Evolutionary conservation across 768 basidiomycete species (phyloP), one percentile per base, ranked within the genome.

Genomic region (Coprinopsis cinerea): DNA sequence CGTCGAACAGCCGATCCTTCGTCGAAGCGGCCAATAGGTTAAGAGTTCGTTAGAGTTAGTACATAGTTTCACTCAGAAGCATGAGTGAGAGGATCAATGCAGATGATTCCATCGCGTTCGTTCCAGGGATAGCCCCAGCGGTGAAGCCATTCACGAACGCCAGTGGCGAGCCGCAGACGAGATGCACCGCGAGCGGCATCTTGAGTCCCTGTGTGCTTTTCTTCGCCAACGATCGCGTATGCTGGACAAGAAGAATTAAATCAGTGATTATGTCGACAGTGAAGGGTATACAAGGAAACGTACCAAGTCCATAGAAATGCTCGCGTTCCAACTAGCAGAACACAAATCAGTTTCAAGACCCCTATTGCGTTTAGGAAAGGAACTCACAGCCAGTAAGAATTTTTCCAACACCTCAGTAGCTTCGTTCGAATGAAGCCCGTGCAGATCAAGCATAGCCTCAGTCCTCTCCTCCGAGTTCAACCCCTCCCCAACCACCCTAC

Each of bases 101-200:
- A 93, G 48, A 96, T 79, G 44, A 92, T 81, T 2, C 94, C 94
- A 59, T 90, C 90, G 6, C 85, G 80, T 64, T 96, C 94, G 65
- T 78, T 87, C 94, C 93, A 96, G 15, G 94, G 89, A 70, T 94
- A 97, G 49, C 90, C 89, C 91, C 92, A 97, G 48, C 87, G 81
- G 58, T 92, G 88, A 40, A 97, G 67, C 86, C 87, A 95, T 60
- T 92, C 89, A 53, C 89, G 84, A 36, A 96, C 85, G 9, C 88
- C 90, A 1, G 88, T 79, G 11, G 89, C 88, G 4, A 97, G 75
- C 10, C 94, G 83, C 20, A 81, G 78, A 46, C 89, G 83, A 6
- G 90, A 90, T 2, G 90, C 82, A 23, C 92, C 92, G 32, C 92
- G 78, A 11, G 73, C 79, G 2, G 78, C 69, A 59, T 94, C 92